phyloP scores from a whole-genome alignment of 768 basidiomycete genomes.

The Mycena vulgaris region DNA sequence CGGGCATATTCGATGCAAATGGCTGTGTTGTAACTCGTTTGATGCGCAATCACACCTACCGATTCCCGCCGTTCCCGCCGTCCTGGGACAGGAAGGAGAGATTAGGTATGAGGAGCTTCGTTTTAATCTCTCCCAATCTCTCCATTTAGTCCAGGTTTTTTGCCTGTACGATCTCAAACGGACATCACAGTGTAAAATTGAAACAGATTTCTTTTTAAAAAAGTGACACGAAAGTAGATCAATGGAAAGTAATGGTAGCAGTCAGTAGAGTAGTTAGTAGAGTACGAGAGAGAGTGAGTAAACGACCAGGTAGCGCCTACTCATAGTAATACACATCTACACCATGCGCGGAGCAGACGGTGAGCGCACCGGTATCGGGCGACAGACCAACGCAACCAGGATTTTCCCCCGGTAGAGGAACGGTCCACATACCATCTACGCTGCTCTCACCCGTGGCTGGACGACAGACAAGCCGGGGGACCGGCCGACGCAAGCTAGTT shows the following conservation, averaged over 20 bases:
- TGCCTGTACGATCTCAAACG: too few relatives aligned
- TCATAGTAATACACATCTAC: conserved; percentile 20
- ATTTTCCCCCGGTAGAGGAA: conserved; percentile 6
- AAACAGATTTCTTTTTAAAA: too few relatives aligned
- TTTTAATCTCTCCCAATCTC: too few relatives aligned
- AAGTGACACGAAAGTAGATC: neutral
- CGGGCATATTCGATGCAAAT: too few relatives aligned
- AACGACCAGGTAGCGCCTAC: conserved; percentile 6
- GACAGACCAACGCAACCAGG: conserved; percentile 9
- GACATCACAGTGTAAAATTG: too few relatives aligned
- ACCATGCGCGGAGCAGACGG: conserved; percentile 16
- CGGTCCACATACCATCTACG: conserved; percentile 5
- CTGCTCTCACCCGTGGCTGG: conserved; percentile 5
- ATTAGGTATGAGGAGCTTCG: too few relatives aligned
- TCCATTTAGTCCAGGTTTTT: too few relatives aligned
- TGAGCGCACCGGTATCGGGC: too few relatives aligned
- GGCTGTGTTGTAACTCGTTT: too few relatives aligned
- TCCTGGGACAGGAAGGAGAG: too few relatives aligned
- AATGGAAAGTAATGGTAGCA: neutral
- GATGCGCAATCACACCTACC: too few relatives aligned
- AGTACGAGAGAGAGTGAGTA: neutral
- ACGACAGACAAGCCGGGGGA: conserved; percentile 11
- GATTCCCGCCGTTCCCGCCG: too few relatives aligned
- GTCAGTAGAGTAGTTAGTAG: neutral
- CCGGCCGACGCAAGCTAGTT: neutral